phyloP scores from a whole-genome alignment of 768 basidiomycete genomes.

The Dentipellis fragilis region DNA sequence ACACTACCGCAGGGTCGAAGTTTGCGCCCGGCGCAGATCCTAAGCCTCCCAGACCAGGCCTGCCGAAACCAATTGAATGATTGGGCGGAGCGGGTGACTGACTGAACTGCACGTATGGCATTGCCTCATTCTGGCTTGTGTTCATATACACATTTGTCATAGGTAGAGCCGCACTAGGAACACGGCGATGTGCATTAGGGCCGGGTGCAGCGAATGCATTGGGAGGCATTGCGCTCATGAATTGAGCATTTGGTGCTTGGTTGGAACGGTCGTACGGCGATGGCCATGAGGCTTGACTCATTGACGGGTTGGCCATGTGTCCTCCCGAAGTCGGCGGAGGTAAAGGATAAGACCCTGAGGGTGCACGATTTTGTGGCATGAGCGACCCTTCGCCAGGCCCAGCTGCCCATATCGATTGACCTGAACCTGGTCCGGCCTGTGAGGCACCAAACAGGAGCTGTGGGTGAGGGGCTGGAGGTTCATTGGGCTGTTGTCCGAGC shows the following conservation, averaged over 20 bases:
- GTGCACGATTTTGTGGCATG: conserved; percentile 8
- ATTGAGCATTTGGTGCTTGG: not conserved
- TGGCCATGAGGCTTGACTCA: conserved; percentile 6
- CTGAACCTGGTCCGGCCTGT: conserved; percentile 25
- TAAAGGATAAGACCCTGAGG: not conserved
- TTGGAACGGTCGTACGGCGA: conserved; percentile 3
- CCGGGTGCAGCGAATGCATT: conserved; percentile 2
- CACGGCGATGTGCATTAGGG: not conserved
- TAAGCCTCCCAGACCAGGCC: not conserved
- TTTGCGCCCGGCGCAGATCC: not conserved
- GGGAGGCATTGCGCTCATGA: not conserved
- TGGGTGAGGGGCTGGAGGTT: conserved; percentile 26
- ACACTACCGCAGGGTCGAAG: not conserved
- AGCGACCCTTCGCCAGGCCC: conserved; percentile 33
- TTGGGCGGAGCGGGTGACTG: not conserved
- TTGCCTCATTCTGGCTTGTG: not conserved
- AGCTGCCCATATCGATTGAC: conserved; percentile 61
- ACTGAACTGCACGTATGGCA: not conserved
- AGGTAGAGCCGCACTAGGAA: not conserved
- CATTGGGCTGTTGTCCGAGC: conserved; percentile 10
- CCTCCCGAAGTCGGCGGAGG: conserved; percentile 1
- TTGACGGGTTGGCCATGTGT: not conserved
- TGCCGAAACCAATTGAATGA: not conserved
- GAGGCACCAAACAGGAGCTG: conserved; percentile 38
- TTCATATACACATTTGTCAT: not conserved